These are phyloP conservation scores for Trichoderma lentiforme DNA, from an alignment of 2,329 filamentous ascomycete species.

Conservation along the genomic window DNA sequence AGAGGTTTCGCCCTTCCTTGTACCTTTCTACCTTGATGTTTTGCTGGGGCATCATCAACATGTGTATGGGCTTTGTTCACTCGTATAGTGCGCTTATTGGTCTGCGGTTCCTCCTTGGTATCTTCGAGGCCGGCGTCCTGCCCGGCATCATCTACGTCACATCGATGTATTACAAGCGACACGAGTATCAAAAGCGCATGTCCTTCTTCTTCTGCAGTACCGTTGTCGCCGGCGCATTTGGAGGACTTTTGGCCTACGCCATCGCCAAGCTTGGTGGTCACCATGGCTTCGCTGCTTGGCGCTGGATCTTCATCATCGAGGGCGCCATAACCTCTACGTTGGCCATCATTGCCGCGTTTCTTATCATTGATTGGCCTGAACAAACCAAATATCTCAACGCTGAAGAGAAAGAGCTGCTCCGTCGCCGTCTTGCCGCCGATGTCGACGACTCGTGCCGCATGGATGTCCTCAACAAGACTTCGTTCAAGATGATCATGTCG, in stretches of 20 bases:
- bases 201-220: constrained; percentile 58
- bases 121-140: constrained; percentile 57
- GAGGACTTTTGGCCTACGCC: constrained; percentile 57
- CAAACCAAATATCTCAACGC: constrained; percentile 36
- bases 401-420: constrained; percentile 21
- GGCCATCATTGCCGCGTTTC: constrained; percentile 32
- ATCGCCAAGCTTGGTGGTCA: constrained; percentile 58
- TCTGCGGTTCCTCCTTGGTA: constrained; percentile 45
- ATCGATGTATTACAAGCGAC: constrained; percentile 53
- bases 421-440: constrained; percentile 39
- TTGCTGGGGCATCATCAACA: constrained; percentile 46
- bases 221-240: constrained; percentile 59
- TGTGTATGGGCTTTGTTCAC: constrained; percentile 51
- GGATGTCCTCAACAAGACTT: constrained; percentile 50
- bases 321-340: constrained; percentile 44
- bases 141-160: constrained; percentile 61
- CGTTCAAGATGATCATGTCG: constrained; percentile 43
- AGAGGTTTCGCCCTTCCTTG: constrained; percentile 47
- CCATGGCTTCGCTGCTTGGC: constrained; percentile 53
- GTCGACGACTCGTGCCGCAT: constrained; percentile 44
- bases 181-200: constrained; percentile 60
- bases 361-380: constrained; percentile 24
- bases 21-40: constrained; percentile 55
- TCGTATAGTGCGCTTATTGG: constrained; percentile 49
- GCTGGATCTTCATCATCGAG: constrained; percentile 78